phyloP scores from a whole-genome alignment of 495 filamentous ascomycete species.

The Neurospora sublineolata region DNA sequence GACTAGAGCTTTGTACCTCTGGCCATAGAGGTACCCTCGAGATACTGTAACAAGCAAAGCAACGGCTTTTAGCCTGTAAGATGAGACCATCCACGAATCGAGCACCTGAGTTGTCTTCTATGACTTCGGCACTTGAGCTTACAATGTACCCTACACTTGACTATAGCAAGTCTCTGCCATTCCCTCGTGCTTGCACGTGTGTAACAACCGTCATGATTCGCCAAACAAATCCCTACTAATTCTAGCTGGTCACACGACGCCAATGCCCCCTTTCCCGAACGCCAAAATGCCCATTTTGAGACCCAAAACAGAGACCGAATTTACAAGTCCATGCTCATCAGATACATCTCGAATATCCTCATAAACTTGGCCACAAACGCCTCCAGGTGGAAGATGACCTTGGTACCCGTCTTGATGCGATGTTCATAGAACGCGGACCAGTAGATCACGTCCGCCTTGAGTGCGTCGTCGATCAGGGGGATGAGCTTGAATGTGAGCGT shows the following conservation, averaged over 20 bases:
- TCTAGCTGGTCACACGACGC: neutral
- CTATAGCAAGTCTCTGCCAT: neutral
- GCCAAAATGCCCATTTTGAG: neutral
- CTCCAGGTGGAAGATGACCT: conserved; percentile 96
- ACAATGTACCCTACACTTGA: neutral
- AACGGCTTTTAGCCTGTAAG: neutral
- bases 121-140: neutral
- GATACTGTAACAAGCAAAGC: neutral
- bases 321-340: conserved; percentile 77
- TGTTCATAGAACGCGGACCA: conserved; percentile 98
- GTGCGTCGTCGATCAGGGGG: conserved; percentile 67
- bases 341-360: conserved; percentile 82
- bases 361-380: conserved; percentile 98
- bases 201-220: neutral
- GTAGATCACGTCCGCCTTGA: conserved; percentile 86
- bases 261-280: conserved; percentile 1
- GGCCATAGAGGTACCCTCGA: too few species aligned
- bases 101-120: neutral
- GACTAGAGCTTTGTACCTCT: too few species aligned
- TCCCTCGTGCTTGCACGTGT: neutral
- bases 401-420: conserved; percentile 77
- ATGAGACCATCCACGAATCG: neutral
- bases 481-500: conserved; percentile 89
- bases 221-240: neutral
- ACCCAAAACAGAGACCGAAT: neutral